Conservation (phyloP, 2,329 filamentous ascomycete genomes). For the Fusarium coicis region DNA sequence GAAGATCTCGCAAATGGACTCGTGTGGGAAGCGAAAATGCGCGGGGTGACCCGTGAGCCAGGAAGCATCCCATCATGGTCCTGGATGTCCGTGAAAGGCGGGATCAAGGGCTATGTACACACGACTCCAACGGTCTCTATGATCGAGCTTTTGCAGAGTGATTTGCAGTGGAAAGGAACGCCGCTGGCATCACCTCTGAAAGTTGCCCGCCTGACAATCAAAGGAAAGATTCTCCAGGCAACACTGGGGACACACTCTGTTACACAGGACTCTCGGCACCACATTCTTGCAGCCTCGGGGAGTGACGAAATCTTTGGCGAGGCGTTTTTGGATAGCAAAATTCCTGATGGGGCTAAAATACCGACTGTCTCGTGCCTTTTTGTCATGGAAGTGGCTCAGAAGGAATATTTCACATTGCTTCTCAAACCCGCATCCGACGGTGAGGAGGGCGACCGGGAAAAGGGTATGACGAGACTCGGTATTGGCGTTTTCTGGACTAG, state of each 20-base stretch:
- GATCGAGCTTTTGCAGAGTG: not conserved
- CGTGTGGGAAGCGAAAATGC: not conserved
- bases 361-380: not conserved
- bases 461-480: not conserved
- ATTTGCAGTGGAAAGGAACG: not conserved
- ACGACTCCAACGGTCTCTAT: rapidly evolving
- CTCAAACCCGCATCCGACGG: not conserved
- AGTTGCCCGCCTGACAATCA: not conserved
- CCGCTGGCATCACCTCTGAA: not conserved
- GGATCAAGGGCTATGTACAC: not conserved
- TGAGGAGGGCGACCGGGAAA: rapidly evolving
- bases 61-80: not conserved
- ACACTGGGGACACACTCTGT: not conserved
- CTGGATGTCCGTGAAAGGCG: not conserved
- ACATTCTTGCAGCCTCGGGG: not conserved
- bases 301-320: not conserved
- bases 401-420: not conserved
- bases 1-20: not conserved
- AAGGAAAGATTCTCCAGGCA: not conserved
- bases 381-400: rapidly evolving
- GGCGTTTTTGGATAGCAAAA: not conserved
- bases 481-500: not conserved
- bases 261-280: not conserved
- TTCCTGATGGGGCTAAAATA: not conserved
- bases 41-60: not conserved